Conservation (phyloP, 805 yeast genomes). For the Middelhovenomyces tepae region DNA sequence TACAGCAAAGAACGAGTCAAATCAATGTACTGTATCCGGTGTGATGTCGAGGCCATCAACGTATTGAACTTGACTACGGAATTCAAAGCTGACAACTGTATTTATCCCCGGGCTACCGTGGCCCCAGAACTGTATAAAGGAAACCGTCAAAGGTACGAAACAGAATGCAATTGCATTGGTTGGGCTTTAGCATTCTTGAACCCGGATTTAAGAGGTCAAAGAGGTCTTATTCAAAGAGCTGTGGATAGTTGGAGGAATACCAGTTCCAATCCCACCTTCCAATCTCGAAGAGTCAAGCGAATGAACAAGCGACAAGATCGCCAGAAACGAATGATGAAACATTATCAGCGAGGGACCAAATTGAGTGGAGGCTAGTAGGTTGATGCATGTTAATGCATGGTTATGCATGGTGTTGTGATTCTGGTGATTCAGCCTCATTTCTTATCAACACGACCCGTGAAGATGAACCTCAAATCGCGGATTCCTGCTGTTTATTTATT, state of each 20-base stretch:
- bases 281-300: constrained; percentile 37
- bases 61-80: constrained; percentile 20
- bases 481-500: too few species aligned
- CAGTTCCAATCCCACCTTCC: constrained; percentile 31
- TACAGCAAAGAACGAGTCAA: constrained; percentile 26
- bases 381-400: too few species aligned
- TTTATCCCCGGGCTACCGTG: constrained; percentile 41
- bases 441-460: too few species aligned
- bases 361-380: too few species aligned
- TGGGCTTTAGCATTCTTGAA: constrained; percentile 39
- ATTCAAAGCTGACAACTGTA: constrained; percentile 35
- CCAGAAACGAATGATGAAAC: too few species aligned
- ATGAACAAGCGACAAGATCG: constrained; percentile 13
- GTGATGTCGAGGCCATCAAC: constrained; percentile 27
- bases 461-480: too few species aligned
- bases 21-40: constrained; percentile 25
- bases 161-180: constrained; percentile 40
- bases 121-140: constrained; percentile 36
- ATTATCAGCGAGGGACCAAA: too few species aligned
- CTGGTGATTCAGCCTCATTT: too few species aligned
- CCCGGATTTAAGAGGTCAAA: constrained; percentile 33
- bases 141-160: constrained; percentile 38
- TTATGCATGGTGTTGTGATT: too few species aligned
- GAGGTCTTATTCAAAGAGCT: constrained; percentile 44
- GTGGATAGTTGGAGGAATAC: constrained; percentile 47